A percentile compares a stretch with the other conserved stretches of the same genome.
phyloP scores from a whole-genome alignment of 352 stramenopile species.

The Aphanomyces astaci region DNA sequence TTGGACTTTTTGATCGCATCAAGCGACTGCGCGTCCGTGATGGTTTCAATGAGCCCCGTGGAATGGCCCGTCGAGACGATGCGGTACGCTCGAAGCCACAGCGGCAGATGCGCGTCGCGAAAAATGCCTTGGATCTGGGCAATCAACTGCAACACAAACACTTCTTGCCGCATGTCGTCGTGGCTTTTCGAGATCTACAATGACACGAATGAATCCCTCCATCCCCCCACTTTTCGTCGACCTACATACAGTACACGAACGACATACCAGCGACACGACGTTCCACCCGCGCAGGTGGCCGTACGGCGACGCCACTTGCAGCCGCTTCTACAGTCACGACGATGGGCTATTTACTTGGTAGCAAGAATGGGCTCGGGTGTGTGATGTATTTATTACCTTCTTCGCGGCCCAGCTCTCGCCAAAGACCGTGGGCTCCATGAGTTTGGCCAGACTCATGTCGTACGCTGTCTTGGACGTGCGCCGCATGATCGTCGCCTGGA shows the following conservation, averaged over 20 bases:
- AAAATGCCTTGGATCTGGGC: slow-evolving; percentile 90
- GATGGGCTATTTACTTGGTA: no score
- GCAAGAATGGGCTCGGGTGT: neutral
- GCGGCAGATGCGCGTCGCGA: slow-evolving; percentile 73
- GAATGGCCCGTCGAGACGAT: slow-evolving; percentile 89
- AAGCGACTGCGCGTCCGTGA: slow-evolving; percentile 92
- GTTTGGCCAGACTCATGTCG: slow-evolving; percentile 54
- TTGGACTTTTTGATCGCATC: slow-evolving; percentile 91
- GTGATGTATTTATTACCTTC: slow-evolving; percentile 38
- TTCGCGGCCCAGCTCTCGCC: slow-evolving; percentile 93
- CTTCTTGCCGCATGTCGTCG: slow-evolving; percentile 94
- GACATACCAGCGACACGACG: slow-evolving; percentile 77
- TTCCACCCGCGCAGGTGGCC: slow-evolving; percentile 86
- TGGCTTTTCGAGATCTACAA: slow-evolving; percentile 94
- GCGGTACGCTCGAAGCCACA: slow-evolving; percentile 91
- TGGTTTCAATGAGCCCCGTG: slow-evolving; percentile 92
- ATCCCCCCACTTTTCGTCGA: neutral
- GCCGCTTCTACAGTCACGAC: slow-evolving; percentile 41
- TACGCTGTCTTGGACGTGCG: slow-evolving; percentile 55
- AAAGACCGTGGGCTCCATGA: slow-evolving; percentile 63
- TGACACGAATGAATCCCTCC: neutral
- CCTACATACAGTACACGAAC: neutral
- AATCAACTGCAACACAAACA: slow-evolving; percentile 95
- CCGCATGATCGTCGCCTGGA: slow-evolving; percentile 38
- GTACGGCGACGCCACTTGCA: slow-evolving; percentile 80